phyloP scores from a whole-genome alignment of 2,329 filamentous ascomycete genomes.

The Monilinia fructigena region DNA sequence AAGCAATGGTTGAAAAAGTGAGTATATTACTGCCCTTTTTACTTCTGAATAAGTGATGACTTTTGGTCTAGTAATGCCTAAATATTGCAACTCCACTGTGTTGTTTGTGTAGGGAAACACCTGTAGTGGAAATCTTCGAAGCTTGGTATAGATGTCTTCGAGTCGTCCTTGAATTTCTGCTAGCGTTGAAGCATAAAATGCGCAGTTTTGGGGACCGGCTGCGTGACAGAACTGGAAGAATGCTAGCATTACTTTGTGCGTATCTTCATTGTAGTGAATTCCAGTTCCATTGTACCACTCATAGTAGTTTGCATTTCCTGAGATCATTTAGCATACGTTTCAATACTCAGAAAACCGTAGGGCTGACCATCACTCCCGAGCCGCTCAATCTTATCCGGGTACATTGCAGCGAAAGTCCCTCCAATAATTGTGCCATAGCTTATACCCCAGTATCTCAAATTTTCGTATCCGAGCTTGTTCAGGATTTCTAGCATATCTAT shows the following conservation, averaged over 20 bases:
- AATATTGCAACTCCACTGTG: conserved; percentile 27
- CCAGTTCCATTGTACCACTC: conserved; percentile 40
- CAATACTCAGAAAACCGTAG: conserved; percentile 40
- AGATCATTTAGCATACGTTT: conserved; percentile 37
- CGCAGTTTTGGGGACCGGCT: background rate
- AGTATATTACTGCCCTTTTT: conserved; percentile 31
- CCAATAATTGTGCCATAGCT: conserved; percentile 50
- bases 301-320: conserved; percentile 33
- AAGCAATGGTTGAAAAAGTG: conserved; percentile 37
- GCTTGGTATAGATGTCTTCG: conserved; percentile 1
- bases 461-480: too few species aligned
- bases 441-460: conserved; percentile 49
- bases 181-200: background rate
- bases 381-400: conserved; percentile 44
- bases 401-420: conserved; percentile 47
- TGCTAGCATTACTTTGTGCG: conserved; percentile 27
- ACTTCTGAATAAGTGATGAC: conserved; percentile 38
- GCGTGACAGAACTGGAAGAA: background rate
- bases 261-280: conserved; percentile 44
- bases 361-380: conserved; percentile 40
- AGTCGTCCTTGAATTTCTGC: background rate
- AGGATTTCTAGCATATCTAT: conserved; percentile 36
- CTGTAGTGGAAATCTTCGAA: conserved; percentile 25
- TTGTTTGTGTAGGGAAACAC: conserved; percentile 33
- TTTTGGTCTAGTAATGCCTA: conserved; percentile 30